These are phyloP conservation scores for Arthrinium phaeospermum DNA, from an alignment of 2,329 filamentous ascomycete genomes.

Conservation along the genomic window DNA sequence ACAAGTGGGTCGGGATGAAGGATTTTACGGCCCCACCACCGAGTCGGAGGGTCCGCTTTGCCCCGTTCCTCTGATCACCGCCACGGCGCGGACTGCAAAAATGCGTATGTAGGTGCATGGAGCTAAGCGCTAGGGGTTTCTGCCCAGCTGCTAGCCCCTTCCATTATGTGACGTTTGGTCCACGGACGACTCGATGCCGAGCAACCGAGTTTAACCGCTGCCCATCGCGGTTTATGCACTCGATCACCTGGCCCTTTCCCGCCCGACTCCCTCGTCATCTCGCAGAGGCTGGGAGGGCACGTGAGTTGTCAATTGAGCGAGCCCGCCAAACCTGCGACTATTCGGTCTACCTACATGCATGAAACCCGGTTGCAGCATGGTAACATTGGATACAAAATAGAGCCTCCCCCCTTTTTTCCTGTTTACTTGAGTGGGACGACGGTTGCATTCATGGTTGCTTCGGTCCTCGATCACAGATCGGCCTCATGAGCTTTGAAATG, in stretches of 20 bases:
- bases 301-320: neutral
- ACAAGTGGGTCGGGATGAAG: conserved; percentile 1
- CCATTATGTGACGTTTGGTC: neutral
- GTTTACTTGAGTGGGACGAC: neutral
- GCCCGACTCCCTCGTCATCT: conserved; percentile 7
- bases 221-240: neutral
- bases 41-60: conserved; percentile 15
- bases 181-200: neutral
- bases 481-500: neutral
- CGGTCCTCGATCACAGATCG: neutral
- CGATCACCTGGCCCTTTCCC: neutral
- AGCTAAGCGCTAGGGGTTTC: conserved; percentile 6
- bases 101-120: conserved; percentile 10
- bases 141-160: conserved; percentile 2
- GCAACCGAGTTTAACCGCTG: conserved; percentile 14
- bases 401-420: neutral
- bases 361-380: neutral
- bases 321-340: neutral
- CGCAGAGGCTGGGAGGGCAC: neutral
- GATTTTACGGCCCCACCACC: conserved; percentile 16
- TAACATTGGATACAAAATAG: neutral
- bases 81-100: conserved; percentile 13
- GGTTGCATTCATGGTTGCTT: neutral
- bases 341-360: neutral
- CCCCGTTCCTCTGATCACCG: conserved; percentile 14